phyloP scores from a whole-genome alignment of 371 early-diverging fungal genomes.

The Apophysomyces trapeziformis region DNA sequence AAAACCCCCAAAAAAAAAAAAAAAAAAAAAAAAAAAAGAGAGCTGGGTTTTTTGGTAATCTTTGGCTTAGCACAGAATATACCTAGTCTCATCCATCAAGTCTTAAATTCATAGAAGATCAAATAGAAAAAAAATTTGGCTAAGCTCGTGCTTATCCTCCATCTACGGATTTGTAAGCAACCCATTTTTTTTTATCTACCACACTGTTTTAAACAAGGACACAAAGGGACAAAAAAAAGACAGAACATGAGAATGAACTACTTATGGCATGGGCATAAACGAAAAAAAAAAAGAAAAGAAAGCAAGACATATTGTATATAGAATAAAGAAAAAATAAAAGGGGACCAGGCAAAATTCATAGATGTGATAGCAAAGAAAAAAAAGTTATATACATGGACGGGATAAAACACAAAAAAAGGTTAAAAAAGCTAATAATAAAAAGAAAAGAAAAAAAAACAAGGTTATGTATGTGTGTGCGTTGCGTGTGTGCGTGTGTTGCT shows the following conservation, averaged over 20 bases:
- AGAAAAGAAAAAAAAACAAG: background rate
- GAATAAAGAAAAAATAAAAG: background rate
- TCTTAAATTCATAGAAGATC: background rate
- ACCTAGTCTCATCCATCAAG: background rate
- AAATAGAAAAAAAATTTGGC: background rate
- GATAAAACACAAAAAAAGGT: background rate
- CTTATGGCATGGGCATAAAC: background rate
- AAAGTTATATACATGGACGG: background rate
- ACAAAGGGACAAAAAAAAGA: background rate
- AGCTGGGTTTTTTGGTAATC: background rate
- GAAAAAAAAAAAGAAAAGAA: background rate
- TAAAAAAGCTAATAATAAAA: background rate
- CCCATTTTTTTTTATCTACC: too few relatives aligned
- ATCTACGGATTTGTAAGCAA: slow-evolving; percentile 6
- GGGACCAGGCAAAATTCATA: background rate
- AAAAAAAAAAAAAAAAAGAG: background rate
- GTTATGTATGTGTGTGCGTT: too few relatives aligned
- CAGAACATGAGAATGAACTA: background rate
- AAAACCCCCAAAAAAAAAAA: too few relatives aligned
- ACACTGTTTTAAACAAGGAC: background rate
- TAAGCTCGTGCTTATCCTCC: background rate
- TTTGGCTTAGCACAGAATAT: slow-evolving; percentile 3
- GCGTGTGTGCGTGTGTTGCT: too few relatives aligned
- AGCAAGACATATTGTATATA: background rate
- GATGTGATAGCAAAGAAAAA: slow-evolving; percentile 2